Conservation (phyloP, 2,329 filamentous ascomycete genomes). For the Alternaria tenuissima region DNA sequence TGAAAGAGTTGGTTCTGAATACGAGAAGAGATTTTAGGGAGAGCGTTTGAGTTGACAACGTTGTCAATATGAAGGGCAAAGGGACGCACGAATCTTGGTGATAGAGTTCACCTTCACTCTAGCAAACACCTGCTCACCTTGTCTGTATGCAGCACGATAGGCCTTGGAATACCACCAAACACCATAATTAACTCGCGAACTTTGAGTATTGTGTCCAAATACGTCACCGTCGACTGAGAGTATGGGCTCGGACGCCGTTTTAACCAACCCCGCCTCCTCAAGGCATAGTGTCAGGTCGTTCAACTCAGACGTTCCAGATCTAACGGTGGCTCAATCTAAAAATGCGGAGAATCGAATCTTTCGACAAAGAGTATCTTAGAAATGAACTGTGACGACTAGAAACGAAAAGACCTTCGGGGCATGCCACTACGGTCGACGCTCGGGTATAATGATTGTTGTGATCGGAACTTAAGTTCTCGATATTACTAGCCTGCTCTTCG, state of each 20-base stretch:
- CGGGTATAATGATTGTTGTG: not conserved
- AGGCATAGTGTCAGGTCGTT: not conserved
- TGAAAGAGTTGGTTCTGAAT: not conserved
- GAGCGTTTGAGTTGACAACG: not conserved
- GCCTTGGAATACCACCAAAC: not conserved
- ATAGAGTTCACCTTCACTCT: not conserved
- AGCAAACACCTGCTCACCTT: not conserved
- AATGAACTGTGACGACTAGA: not conserved
- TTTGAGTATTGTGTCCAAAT: not conserved
- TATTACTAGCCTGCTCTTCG: not conserved
- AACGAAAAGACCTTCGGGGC: not conserved
- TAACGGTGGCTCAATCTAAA: not conserved
- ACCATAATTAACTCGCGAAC: not conserved
- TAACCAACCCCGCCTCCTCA: not conserved
- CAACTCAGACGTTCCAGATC: not conserved
- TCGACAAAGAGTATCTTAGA: not conserved
- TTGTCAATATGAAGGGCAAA: constrained; percentile 1
- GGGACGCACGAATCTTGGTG: not conserved
- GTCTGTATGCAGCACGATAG: not conserved
- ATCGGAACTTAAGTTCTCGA: not conserved
- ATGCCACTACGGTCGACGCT: not conserved
- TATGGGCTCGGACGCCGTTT: not conserved
- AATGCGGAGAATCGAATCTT: not conserved
- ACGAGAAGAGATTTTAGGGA: not conserved
- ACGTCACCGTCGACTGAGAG: not conserved